Evolutionary conservation across 257 asterid species (phyloP).

Genomic region (Cynanchum wilfordii): DNA sequence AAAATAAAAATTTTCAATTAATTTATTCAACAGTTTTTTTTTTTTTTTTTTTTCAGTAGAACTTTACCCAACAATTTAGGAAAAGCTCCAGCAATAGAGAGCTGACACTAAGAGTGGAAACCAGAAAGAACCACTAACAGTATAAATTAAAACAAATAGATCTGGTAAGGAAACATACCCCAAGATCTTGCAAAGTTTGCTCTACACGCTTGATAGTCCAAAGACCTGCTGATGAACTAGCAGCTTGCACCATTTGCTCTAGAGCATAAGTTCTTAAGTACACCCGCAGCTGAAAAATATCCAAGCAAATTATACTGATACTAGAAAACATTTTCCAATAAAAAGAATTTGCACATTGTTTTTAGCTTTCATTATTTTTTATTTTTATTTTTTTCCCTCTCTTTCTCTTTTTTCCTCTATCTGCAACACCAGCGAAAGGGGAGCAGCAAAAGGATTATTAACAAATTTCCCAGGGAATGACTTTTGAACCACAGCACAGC

Average conservation of each 20-base stretch:
- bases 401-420: neutral
- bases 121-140: neutral
- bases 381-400: no score
- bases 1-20: no score
- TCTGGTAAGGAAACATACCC: constrained; percentile 53
- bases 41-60: no score
- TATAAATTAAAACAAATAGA: constrained; percentile 4
- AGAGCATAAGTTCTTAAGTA: constrained; percentile 82
- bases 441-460: neutral
- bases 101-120: neutral
- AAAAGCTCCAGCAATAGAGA: no score
- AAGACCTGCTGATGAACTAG: constrained; percentile 96
- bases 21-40: no score
- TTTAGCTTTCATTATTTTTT: neutral
- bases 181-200: constrained; percentile 96
- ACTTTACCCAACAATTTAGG: no score
- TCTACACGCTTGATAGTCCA: constrained; percentile 92
- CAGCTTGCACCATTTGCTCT: constrained; percentile 99
- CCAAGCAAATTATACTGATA: constrained; percentile 15
- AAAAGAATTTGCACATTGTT: neutral
- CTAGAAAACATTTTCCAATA: neutral
- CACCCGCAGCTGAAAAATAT: constrained; percentile 73
- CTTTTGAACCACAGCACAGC: neutral
- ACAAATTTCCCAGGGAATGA: neutral
- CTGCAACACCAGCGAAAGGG: neutral